Evolutionary conservation across 2,329 filamentous ascomycete genomes (phyloP), one percentile per base, ranked within the genome.

Genomic region (Myriosclerotinia duriaeana): DNA sequence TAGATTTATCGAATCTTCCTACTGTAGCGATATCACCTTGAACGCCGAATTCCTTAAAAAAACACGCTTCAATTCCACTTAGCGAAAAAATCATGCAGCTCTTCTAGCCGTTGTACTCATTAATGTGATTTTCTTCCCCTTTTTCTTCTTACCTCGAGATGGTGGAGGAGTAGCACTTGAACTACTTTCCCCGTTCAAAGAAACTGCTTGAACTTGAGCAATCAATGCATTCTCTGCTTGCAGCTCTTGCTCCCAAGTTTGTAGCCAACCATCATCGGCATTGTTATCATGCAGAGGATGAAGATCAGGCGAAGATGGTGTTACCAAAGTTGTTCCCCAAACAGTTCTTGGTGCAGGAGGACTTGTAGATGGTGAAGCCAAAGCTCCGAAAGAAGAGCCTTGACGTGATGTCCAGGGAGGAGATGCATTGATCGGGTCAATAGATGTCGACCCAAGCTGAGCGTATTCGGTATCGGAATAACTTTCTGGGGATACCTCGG

Each of bases 301-400:
- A 38, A 87, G 73, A 14, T 85, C 83, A 2, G 88, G 86, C 4
- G 86, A 88, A 0, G 79, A 79, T 0, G 87, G 80, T 2, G 80
- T 75, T 3, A 96, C 80, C 0, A 85, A 87, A 4, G 85, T 83
- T 0, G 94, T 98, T n/a, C 94, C 94, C 94, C 94, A 98, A 0
- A 98, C 92, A 0, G 94, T 98, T 69, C 87, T 88, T 52, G 85
- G 82, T 0, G 87, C 86, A 8, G 87, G 88, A 0, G 93, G 93
- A 69, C 91, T 96, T 1, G 91, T 93, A 5, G 92, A 93, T 71
- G 93, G 88, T 1, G 88, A 89, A 0, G 91, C 90, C 30, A 96
- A 79, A 2, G 86, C 85, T 44, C 84, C 84, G 72, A 92, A 92
- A 0, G 85, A 87, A 15, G 83, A 81, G 26, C 85, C 81, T 58